A percentile compares a stretch with the other conserved stretches of the same genome.
Conservation (phyloP, 2,329 filamentous ascomycete genomes). For the Cladosporium sp. region DNA sequence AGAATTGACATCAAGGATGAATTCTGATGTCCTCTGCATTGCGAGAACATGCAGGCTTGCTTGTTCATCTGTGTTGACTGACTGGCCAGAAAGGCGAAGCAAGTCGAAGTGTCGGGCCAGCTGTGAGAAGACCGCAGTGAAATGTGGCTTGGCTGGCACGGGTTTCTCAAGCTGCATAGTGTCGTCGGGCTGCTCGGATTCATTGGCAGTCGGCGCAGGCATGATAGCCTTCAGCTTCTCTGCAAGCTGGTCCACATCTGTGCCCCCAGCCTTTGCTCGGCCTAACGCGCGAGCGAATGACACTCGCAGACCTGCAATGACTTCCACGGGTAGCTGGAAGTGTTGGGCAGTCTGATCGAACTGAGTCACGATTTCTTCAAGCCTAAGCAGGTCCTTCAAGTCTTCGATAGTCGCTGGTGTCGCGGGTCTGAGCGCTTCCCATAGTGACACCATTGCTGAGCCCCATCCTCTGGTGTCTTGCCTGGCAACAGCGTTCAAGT, state of each 20-base stretch:
- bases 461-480: slow-evolving; percentile 19
- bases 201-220: neutral
- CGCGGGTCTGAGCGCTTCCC: slow-evolving; percentile 68
- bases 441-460: slow-evolving; percentile 29
- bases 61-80: neutral
- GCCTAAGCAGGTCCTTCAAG: slow-evolving; percentile 41
- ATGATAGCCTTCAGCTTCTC: slow-evolving; percentile 18
- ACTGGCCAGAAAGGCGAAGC: slow-evolving; percentile 10
- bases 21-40: slow-evolving; percentile 4
- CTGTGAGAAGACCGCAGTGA: slow-evolving; percentile 5
- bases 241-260: slow-evolving; percentile 24
- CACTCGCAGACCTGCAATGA: slow-evolving; percentile 29
- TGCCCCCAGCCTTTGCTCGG: slow-evolving; percentile 18
- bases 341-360: slow-evolving; percentile 41
- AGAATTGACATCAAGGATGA: neutral
- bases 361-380: slow-evolving; percentile 48
- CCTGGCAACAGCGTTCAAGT: slow-evolving; percentile 1
- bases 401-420: slow-evolving; percentile 45
- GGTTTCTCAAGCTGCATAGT: neutral
- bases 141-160: neutral
- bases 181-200: neutral
- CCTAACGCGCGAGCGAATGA: slow-evolving; percentile 29
- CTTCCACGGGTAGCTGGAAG: slow-evolving; percentile 28
- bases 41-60: slow-evolving; percentile 15
- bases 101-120: slow-evolving; percentile 5